Evolutionary conservation across 805 yeast genomes (phyloP).

Genomic region (Wickerhamiella dianesei): DNA sequence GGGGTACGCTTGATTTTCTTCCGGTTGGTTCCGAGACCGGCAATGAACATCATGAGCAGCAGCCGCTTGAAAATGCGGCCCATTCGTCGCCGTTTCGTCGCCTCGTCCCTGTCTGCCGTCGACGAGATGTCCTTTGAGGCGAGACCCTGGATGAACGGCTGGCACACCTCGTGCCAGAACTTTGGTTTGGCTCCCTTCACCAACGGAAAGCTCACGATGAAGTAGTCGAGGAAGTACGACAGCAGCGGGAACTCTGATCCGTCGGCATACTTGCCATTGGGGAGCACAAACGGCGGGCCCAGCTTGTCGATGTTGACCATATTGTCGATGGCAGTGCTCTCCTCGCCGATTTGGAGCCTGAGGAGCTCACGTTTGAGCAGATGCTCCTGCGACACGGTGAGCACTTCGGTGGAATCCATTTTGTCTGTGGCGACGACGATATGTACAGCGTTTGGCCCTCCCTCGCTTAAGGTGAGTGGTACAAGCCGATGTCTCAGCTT

Average conservation of each 20-base stretch:
- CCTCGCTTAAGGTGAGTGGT: neutral
- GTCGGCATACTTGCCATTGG: slow-evolving; percentile 29
- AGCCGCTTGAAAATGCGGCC: slow-evolving; percentile 49
- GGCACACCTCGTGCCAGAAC: slow-evolving; percentile 72
- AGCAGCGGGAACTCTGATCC: slow-evolving; percentile 47
- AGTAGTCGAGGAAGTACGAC: slow-evolving; percentile 49
- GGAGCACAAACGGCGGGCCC: slow-evolving; percentile 60
- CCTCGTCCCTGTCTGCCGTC: slow-evolving; percentile 60
- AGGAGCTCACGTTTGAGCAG: slow-evolving; percentile 73
- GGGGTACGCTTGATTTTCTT: slow-evolving; percentile 28
- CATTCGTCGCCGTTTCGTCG: slow-evolving; percentile 54
- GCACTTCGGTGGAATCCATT: neutral
- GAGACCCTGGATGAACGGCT: slow-evolving; percentile 69
- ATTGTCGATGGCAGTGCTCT: slow-evolving; percentile 45
- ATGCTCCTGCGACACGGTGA: slow-evolving; percentile 66
- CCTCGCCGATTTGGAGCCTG: slow-evolving; percentile 45
- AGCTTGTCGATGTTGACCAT: slow-evolving; percentile 50
- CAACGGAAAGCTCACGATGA: slow-evolving; percentile 61
- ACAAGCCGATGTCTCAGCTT: neutral
- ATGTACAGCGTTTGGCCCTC: neutral
- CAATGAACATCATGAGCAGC: slow-evolving; percentile 55
- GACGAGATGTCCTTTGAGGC: slow-evolving; percentile 57
- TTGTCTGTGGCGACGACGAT: no score
- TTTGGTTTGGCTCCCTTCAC: slow-evolving; percentile 36
- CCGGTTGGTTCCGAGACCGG: slow-evolving; percentile 51